These are phyloP conservation scores for Rheum nobile DNA, from an alignment of 148 eudicot species.

Conservation along the genomic window DNA sequence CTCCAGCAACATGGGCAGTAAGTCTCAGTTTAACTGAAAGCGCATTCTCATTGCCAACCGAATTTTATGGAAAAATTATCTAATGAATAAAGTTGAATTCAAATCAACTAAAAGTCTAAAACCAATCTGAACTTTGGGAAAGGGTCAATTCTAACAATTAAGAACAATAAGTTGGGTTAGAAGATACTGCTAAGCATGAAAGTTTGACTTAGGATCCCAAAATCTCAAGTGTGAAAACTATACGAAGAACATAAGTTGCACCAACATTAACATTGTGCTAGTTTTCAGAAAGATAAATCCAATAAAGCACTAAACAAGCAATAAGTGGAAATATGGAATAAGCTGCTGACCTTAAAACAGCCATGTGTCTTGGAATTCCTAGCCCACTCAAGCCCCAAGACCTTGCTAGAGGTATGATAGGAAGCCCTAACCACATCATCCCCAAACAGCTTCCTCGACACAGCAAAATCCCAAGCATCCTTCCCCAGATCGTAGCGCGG, in stretches of 20 bases:
- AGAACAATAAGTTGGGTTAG: no score
- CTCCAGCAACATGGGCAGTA: not conserved
- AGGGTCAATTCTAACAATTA: not conserved
- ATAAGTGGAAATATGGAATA: not conserved
- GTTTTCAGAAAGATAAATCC: not conserved
- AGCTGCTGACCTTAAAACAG: conserved; percentile 35
- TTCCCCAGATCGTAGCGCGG: conserved; percentile 46
- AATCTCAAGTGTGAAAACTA: not conserved
- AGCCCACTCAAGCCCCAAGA: conserved; percentile 39
- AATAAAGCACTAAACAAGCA: not conserved
- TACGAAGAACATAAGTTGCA: not conserved
- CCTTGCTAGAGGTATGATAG: conserved; percentile 30
- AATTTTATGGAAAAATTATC: not conserved
- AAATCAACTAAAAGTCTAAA: not conserved
- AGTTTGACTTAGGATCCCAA: not conserved
- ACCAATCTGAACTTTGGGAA: not conserved
- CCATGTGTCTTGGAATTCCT: conserved; percentile 25
- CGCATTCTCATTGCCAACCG: not conserved
- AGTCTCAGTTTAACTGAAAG: not conserved
- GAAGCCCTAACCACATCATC: conserved; percentile 40
- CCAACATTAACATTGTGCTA: not conserved
- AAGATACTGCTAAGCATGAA: not conserved
- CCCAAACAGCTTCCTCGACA: conserved; percentile 29
- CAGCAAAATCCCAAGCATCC: conserved; percentile 45
- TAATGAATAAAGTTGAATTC: not conserved